phyloP scores from a whole-genome alignment of 2,329 filamentous ascomycete species.

The Lasiodiplodia sp. region DNA sequence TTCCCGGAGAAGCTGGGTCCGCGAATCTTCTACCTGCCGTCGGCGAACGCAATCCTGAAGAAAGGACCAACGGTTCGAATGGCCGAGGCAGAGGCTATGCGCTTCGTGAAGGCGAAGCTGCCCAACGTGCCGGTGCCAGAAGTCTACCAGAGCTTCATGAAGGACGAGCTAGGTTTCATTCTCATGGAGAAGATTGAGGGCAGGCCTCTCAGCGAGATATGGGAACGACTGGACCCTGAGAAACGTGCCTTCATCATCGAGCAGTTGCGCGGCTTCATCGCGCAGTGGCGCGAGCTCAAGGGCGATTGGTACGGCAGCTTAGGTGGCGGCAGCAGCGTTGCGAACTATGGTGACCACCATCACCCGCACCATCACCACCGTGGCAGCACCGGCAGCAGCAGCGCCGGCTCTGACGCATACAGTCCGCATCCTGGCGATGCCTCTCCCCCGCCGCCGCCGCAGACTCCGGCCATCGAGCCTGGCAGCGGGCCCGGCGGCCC shows the following conservation, averaged over 20 bases:
- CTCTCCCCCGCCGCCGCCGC: neutral
- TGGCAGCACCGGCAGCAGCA: slow-evolving; percentile 8
- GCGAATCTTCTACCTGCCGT: slow-evolving; percentile 28
- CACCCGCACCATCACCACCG: slow-evolving; percentile 15
- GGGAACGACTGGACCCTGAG: slow-evolving; percentile 28
- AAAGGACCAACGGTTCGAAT: slow-evolving; percentile 27
- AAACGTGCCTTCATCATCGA: slow-evolving; percentile 28
- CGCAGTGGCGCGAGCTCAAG: slow-evolving; percentile 31
- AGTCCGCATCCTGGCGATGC: slow-evolving; percentile 10
- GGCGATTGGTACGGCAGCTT: slow-evolving; percentile 33
- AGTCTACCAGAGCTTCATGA: slow-evolving; percentile 28
- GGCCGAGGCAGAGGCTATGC: slow-evolving; percentile 28
- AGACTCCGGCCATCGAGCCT: slow-evolving; percentile 8
- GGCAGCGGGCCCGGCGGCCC: slow-evolving; percentile 24
- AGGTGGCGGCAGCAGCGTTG: slow-evolving; percentile 31
- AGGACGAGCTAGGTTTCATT: slow-evolving; percentile 30
- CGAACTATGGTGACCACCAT: slow-evolving; percentile 27
- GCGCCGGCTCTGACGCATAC: slow-evolving; percentile 13
- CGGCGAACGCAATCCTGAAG: slow-evolving; percentile 27
- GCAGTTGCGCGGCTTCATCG: slow-evolving; percentile 31
- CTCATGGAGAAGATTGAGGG: slow-evolving; percentile 36
- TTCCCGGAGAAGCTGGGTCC: slow-evolving; percentile 28
- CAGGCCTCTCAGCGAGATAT: slow-evolving; percentile 31
- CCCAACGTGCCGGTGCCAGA: slow-evolving; percentile 15
- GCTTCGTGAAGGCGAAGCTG: slow-evolving; percentile 16